These are phyloP conservation scores for Yarrowia bubula DNA, from an alignment of 805 yeast species.

Conservation along the genomic window DNA sequence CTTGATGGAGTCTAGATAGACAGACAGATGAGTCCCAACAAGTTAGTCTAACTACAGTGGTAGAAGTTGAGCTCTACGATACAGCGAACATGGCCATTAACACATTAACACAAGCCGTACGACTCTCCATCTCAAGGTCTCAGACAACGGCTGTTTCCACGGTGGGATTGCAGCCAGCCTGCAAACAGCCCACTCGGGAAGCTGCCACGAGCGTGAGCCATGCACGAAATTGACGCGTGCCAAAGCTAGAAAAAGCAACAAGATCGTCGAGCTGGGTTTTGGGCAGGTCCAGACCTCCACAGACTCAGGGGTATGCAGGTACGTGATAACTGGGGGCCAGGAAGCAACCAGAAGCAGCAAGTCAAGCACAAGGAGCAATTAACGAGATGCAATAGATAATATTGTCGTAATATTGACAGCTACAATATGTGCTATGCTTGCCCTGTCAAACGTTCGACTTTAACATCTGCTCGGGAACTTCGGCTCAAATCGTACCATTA, in stretches of 20 bases:
- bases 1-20: too few species aligned
- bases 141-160: conserved; percentile 2
- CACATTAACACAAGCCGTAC: too few species aligned
- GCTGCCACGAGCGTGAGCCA: neutral
- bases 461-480: too few species aligned
- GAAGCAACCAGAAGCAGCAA: neutral
- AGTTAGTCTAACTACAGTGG: too few species aligned
- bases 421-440: neutral
- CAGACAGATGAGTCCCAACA: too few species aligned
- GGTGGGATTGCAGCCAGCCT: neutral
- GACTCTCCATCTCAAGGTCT: neutral
- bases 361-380: neutral
- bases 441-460: neutral
- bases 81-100: too few species aligned
- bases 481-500: too few species aligned
- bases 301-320: conserved; percentile 11
- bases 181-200: conserved; percentile 21
- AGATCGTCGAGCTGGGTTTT: neutral
- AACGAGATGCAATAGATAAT: neutral
- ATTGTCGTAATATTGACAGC: neutral
- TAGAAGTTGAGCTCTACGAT: too few species aligned
- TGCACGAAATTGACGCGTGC: conserved; percentile 14
- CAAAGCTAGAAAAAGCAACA: neutral
- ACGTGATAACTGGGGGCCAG: neutral
- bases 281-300: conserved; percentile 4